These are phyloP conservation scores for Alternaria panax DNA, from an alignment of 2,329 filamentous ascomycete species.

Conservation along the genomic window DNA sequence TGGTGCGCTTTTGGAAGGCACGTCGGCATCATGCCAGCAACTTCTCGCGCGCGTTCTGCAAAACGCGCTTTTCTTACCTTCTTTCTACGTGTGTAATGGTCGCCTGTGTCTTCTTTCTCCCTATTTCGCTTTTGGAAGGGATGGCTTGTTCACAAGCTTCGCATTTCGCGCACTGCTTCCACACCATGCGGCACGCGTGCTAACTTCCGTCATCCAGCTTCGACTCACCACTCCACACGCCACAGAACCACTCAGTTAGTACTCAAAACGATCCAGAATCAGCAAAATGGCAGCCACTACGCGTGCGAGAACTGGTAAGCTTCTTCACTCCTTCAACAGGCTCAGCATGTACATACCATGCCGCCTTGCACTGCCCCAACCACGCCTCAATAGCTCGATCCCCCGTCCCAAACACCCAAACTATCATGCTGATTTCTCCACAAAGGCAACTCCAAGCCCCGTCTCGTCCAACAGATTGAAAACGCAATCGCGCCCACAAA, in stretches of 20 bases:
- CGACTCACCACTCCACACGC: conserved; percentile 4
- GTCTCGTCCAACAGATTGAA: conserved; percentile 60
- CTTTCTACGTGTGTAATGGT: neutral
- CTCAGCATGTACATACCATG: neutral
- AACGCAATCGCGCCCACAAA: conserved; percentile 53
- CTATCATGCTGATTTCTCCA: neutral
- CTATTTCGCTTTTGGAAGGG: neutral
- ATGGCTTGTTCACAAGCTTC: neutral
- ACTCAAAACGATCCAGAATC: neutral
- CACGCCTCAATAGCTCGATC: neutral
- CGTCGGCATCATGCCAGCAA: conserved; percentile 1
- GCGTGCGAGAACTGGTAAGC: conserved; percentile 45
- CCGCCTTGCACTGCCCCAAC: neutral
- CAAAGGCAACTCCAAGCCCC: conserved; percentile 55
- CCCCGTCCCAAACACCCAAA: conserved; percentile 43
- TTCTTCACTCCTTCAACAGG: neutral
- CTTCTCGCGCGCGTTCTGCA: neutral
- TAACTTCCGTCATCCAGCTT: neutral
- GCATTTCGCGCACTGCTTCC: conserved; percentile 3
- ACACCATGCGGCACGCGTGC: conserved; percentile 5
- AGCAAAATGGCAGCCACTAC: conserved; percentile 32
- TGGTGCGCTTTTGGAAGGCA: conserved; percentile 5
- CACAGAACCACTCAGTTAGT: neutral
- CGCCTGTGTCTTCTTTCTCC: neutral
- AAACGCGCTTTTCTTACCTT: conserved; percentile 1